phyloP scores from a whole-genome alignment of 208 protist genomes.

The Acanthamoeba healyi region DNA sequence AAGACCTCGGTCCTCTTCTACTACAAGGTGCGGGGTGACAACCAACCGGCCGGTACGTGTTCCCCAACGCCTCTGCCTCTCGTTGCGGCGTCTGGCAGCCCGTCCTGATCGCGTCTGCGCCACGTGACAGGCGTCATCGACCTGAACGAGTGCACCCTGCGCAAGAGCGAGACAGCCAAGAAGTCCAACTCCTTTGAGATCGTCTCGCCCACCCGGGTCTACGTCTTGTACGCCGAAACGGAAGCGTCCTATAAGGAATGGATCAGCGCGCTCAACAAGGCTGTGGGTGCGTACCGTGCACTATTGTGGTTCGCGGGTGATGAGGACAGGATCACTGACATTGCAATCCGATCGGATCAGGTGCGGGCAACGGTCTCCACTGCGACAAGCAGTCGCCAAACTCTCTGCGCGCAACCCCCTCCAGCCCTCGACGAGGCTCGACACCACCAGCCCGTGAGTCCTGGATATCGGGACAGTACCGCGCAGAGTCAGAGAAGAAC shows the following conservation, averaged over 20 bases:
- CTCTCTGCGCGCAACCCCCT: neutral
- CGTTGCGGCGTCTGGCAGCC: neutral
- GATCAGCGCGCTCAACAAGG: slow-evolving; percentile 41
- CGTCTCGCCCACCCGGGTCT: slow-evolving; percentile 26
- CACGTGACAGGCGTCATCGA: slow-evolving; percentile 60
- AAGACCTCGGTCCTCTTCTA: slow-evolving; percentile 36
- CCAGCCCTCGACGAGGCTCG: neutral
- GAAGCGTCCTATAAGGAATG: neutral
- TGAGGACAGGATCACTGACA: too few relatives aligned
- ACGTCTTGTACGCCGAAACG: slow-evolving; percentile 66
- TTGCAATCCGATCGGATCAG: too few relatives aligned
- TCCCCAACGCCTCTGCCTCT: neutral
- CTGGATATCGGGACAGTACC: neutral
- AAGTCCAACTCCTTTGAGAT: slow-evolving; percentile 67
- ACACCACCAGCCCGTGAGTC: neutral
- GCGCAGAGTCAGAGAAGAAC: neutral
- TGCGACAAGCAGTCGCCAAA: neutral
- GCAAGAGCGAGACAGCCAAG: slow-evolving; percentile 58
- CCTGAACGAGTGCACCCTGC: slow-evolving; percentile 2
- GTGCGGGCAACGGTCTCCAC: neutral
- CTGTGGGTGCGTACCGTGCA: neutral
- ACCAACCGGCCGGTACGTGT: neutral
- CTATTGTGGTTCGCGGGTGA: neutral
- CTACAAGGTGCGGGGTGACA: slow-evolving; percentile 68
- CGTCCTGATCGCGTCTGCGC: too few relatives aligned